Evolutionary conservation across 257 asterid genomes (phyloP), one percentile per base, ranked within the genome.

Genomic region (Galeopsis tetrahit): DNA sequence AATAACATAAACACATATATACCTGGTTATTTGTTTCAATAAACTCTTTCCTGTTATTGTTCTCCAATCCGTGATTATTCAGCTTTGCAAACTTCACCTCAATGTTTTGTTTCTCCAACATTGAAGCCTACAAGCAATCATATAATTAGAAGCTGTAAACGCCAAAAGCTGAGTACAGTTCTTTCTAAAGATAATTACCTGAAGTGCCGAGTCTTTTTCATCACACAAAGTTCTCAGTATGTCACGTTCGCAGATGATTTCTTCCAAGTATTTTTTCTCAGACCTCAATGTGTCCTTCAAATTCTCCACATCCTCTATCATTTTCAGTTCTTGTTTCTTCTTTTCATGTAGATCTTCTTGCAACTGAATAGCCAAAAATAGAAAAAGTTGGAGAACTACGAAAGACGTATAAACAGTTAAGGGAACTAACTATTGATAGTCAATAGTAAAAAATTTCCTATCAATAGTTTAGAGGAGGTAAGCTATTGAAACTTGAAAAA

Each of bases 21-120:
- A 90, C 99, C 94, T 90, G 93, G 70, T 76, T 92, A 81, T 90
- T 92, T 55, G 92, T 83, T 78, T 90, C 97, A 52, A 79, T 88
- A 66, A 78, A 60, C 79, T 90, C 96, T 76, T 84, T 90, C 57
- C 77, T 86, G n/a, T 68, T 79, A 80, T 82, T 89, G 73, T 74
- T 85, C 82, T 90, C 97, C 83, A 80, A 69, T 56, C 98, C 96
- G 77, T 83, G 86, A 68, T 75, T 82, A 81, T 80, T 92, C 79
- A 90, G 71, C 82, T 87, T 90, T 2, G 87, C 81, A 49, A 85
- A 80, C 82, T 83, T 89, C 80, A 75, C 80, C 79, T 91, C 97
- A 69, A 86, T 64, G 81, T 62, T 86, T 77, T 73, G 88, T 82
- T 95, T 95, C 86, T 92, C 98, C 83, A 84, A 51, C 63, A 92